Conservation (phyloP, 108 stramenopile genomes). For the Cyclostephanos tholiformis region DNA sequence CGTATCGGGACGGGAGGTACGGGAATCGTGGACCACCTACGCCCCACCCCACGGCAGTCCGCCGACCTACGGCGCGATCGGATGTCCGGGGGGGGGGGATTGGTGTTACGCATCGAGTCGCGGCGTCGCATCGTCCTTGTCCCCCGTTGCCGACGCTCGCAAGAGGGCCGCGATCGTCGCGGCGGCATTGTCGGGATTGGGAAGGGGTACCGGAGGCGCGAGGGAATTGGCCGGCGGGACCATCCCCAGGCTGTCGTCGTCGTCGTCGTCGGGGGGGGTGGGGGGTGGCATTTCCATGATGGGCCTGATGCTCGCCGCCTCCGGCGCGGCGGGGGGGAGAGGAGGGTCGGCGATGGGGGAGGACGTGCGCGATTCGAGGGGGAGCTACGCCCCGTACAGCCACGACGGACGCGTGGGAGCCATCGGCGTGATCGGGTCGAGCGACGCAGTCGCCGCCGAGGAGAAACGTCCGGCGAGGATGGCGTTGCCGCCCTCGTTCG, state of each 20-base stretch:
- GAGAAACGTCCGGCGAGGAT: too few species aligned
- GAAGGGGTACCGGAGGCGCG: background rate
- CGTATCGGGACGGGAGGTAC: constrained; percentile 22
- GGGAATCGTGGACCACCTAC: constrained; percentile 24
- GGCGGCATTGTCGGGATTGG: constrained; percentile 32
- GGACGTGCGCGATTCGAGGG: constrained; percentile 8
- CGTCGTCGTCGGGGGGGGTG: background rate
- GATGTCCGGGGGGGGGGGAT: constrained; percentile 38
- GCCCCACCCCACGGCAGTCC: constrained; percentile 26
- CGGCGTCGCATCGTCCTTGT: constrained; percentile 5
- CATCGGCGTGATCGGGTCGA: background rate
- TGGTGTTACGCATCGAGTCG: constrained; percentile 23
- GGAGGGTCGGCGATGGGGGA: background rate
- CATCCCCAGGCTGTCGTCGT: background rate
- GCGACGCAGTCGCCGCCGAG: background rate
- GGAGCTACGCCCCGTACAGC: constrained; percentile 1
- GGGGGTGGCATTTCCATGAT: background rate
- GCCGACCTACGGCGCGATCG: constrained; percentile 11
- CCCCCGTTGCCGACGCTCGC: background rate
- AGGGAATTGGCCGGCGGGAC: background rate
- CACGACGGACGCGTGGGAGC: constrained; percentile 14
- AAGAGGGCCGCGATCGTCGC: constrained; percentile 25
- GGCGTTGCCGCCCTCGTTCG: too few species aligned
- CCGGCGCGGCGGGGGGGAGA: background rate
- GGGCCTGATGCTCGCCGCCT: background rate